Base-by-base conservation (phyloP, 1,139 yeast species). In the Diutina pseudorugosa region DNA sequence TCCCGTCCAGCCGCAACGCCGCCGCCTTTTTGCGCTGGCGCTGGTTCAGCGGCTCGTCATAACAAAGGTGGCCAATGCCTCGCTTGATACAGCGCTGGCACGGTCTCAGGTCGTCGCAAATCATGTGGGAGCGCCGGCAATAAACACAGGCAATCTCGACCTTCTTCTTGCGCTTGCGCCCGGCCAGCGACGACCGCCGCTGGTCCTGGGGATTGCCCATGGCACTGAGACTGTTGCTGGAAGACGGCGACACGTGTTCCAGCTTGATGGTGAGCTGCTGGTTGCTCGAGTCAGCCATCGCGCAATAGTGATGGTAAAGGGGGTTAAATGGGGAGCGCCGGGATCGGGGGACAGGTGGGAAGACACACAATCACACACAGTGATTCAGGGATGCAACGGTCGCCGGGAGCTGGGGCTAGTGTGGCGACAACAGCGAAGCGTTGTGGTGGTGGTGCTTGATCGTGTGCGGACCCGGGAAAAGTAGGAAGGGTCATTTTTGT, bases 121-220 rank as follows among this genome's bases (percentile, higher is more conserved):
- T 87, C 94, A 91, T 89, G 65, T 91, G 98, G 1, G 96, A 88
- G 51, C 98, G 72, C 51, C 97, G 77, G 63, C 98, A 91, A 63
- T 88, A 91, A 2, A 91, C 87, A 69, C 98, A 91, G 0, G 98
- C 96, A 55, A 77, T 71, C 33, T 72, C 79, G 33, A 79, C 83
- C 62, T 79, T 82, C 66, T 79, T 80, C 65, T 79, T 77, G 53
- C 77, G 63, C 56, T 68, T 70, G 19, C 41, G 23, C 30, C n/a
- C n/a, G n/a, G 36, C 16, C 36, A 30, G 36, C 36, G n/a, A 14
- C 36, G 11, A 14, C n/a, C 36, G 36, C 36, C 36, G 36, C n/a
- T 1, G n/a, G 36, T 11, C 36, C n/a, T 11, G n/a, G n/a, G 36
- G 36, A 12, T 12, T 14, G 36, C 36, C 36, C 25, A 23, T 23